Conservation (phyloP, 139 green algal species). For the Microglena sp. region DNA sequence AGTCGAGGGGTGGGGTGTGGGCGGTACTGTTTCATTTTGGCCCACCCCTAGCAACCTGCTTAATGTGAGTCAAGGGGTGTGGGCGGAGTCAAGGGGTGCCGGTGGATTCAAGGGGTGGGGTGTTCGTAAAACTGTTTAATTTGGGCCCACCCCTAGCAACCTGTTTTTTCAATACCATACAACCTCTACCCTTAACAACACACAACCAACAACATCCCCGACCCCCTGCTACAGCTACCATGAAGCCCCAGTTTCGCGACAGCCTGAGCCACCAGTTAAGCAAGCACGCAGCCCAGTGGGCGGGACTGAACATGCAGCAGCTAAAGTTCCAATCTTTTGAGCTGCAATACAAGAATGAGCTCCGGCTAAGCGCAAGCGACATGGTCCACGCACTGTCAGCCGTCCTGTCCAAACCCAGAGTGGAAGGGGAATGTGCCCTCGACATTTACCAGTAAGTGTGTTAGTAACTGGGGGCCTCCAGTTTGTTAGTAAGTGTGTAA, state of each 20-base stretch:
- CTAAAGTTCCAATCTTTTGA: slow-evolving; percentile 8
- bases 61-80: too few relatives aligned
- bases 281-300: neutral
- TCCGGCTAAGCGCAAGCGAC: slow-evolving; percentile 13
- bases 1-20: neutral
- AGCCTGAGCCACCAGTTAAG: neutral
- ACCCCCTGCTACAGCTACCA: neutral
- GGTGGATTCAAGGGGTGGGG: too few relatives aligned
- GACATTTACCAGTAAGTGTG: too few relatives aligned
- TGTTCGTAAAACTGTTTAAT: too few relatives aligned
- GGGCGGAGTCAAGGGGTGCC: too few relatives aligned
- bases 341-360: slow-evolving; percentile 29
- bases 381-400: slow-evolving; percentile 20
- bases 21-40: too few relatives aligned
- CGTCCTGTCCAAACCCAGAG: too few relatives aligned
- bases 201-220: neutral
- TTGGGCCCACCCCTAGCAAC: neutral
- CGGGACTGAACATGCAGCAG: neutral
- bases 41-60: too few relatives aligned
- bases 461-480: too few relatives aligned
- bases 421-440: too few relatives aligned
- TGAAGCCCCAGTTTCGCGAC: neutral
- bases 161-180: neutral
- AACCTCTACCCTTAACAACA: neutral
- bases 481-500: too few relatives aligned